Evolutionary conservation across 169 alveolate species (phyloP).

Genomic region (Plasmodium sp.): DNA sequence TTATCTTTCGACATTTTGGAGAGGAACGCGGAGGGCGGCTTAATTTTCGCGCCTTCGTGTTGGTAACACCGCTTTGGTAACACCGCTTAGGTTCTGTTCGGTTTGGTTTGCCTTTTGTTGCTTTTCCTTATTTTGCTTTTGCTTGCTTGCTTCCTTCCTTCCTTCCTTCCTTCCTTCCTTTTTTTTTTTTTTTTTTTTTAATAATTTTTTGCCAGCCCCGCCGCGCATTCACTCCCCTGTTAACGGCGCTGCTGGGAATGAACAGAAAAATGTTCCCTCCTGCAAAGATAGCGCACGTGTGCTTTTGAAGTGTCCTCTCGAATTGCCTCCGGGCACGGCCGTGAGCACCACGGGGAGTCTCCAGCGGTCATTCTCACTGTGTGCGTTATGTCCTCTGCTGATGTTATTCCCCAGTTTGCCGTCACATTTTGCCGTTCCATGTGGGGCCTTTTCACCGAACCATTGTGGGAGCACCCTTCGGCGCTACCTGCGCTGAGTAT

Average conservation of each 20-base stretch:
- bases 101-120: not conserved
- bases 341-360: not conserved
- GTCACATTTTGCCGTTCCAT: not conserved
- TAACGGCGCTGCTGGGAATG: not conserved
- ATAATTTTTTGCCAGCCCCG: not conserved
- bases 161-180: no score
- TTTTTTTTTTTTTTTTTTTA: not conserved
- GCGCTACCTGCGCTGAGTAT: not conserved
- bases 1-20: slow-evolving; percentile 76
- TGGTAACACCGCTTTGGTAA: not conserved
- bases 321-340: not conserved
- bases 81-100: no score
- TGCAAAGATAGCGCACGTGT: not conserved
- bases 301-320: not conserved
- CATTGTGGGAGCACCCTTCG: not conserved
- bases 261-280: not conserved
- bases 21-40: not conserved
- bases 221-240: not conserved
- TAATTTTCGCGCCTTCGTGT: not conserved
- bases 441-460: not conserved
- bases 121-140: not conserved
- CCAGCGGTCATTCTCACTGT: not conserved
- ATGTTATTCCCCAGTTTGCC: not conserved
- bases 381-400: not conserved
- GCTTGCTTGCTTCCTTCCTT: no score